Evolutionary conservation across 768 basidiomycete species (phyloP).

Genomic region (Hericium coralloides): DNA sequence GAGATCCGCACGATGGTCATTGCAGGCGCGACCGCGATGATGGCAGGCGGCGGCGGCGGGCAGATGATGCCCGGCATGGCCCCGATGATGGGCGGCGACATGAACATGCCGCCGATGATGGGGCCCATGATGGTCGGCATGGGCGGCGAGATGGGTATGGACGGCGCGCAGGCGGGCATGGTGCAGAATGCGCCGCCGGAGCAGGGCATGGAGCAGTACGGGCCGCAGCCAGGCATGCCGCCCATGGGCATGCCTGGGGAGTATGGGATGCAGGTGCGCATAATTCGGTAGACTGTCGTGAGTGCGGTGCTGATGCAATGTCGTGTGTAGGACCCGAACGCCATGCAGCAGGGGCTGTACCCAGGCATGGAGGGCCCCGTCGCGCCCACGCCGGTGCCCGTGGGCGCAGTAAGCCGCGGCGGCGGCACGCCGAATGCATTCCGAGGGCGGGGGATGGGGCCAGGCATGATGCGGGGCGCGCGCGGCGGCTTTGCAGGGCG

Average conservation of each 20-base stretch:
- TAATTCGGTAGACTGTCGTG: conserved; percentile 17
- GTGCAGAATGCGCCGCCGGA: conserved; percentile 14
- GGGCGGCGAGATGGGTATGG: conserved; percentile 60
- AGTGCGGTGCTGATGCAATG: neutral
- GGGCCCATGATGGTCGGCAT: conserved; percentile 77
- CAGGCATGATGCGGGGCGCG: conserved; percentile 27
- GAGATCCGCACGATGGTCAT: conserved; percentile 85
- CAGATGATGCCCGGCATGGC: conserved; percentile 29
- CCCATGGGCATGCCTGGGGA: conserved; percentile 29
- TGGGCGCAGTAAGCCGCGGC: conserved; percentile 11
- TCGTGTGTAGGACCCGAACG: conserved; percentile 12
- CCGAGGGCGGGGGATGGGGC: conserved; percentile 28
- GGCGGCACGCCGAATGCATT: conserved; percentile 35
- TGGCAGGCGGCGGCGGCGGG: conserved; percentile 50
- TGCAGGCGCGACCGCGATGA: conserved; percentile 72
- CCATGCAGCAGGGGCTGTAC: conserved; percentile 64
- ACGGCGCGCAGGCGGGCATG: conserved; percentile 11
- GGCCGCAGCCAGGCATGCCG: conserved; percentile 8
- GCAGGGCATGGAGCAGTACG: conserved; percentile 10
- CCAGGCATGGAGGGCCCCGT: conserved; percentile 48
- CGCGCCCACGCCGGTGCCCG: conserved; percentile 37
- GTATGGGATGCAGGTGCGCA: conserved; percentile 66
- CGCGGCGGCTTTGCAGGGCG: conserved; percentile 32
- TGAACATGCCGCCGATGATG: conserved; percentile 24
- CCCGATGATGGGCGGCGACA: conserved; percentile 17